phyloP scores from a whole-genome alignment of 768 basidiomycete species.

The Psilocybe cyanescens region DNA sequence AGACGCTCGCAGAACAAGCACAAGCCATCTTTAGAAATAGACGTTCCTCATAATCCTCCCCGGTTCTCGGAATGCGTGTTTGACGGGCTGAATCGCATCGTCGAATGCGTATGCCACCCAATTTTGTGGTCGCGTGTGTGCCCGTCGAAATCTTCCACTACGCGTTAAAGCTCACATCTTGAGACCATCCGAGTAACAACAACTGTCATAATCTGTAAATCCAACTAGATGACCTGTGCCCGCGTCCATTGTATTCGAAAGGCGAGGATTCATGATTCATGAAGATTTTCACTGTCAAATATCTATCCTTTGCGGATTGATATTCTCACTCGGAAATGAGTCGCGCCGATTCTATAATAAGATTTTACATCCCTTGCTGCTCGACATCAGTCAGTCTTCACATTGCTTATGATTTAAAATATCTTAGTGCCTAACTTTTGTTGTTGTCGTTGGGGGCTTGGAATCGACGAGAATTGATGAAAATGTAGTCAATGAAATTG shows the following conservation, averaged over 20 bases:
- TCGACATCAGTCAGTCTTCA: not conserved
- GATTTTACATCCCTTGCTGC: not conserved
- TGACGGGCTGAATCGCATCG: not conserved
- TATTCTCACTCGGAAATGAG: not conserved
- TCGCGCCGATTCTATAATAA: not conserved
- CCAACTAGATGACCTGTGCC: too few relatives aligned
- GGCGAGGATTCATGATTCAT: not conserved
- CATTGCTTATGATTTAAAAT: too few relatives aligned
- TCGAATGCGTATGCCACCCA: not conserved
- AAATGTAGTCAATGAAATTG: not conserved
- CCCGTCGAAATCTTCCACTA: not conserved
- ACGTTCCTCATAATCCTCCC: slow-evolving; percentile 10
- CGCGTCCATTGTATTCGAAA: not conserved
- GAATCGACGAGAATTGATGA: not conserved
- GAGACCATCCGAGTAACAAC: not conserved
- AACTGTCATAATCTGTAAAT: too few relatives aligned
- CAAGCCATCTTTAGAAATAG: slow-evolving; percentile 32
- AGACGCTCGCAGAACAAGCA: slow-evolving; percentile 44
- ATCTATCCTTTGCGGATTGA: not conserved
- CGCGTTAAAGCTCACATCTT: not conserved
- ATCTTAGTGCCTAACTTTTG: too few relatives aligned
- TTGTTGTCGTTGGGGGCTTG: too few relatives aligned
- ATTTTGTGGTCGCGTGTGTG: too few relatives aligned
- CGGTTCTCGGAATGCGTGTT: slow-evolving; percentile 3
- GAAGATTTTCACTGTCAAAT: not conserved